Conservation (phyloP, 768 basidiomycete genomes). For the Tricholoma bakamatsutake region DNA sequence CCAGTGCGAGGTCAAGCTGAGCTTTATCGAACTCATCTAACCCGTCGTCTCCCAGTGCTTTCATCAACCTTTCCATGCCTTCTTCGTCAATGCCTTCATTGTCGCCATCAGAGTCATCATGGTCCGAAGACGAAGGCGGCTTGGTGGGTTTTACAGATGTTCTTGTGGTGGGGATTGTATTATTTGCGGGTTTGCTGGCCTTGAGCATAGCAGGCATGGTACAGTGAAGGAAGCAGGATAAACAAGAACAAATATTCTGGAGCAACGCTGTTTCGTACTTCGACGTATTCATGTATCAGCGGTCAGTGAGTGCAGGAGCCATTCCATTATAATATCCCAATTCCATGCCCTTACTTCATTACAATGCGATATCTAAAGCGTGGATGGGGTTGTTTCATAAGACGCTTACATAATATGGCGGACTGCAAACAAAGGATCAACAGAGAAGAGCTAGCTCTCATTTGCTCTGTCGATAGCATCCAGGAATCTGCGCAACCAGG, state of each 20-base stretch:
- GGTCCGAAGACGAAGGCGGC: background rate
- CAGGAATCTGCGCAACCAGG: constrained; percentile 8
- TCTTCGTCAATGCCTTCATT: constrained; percentile 49
- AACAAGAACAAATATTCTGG: background rate
- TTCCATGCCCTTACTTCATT: no score
- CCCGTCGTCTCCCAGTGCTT: constrained; percentile 57
- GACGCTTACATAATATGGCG: constrained; percentile 13
- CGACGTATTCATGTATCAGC: no score
- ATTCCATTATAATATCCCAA: no score
- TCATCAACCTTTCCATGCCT: constrained; percentile 53
- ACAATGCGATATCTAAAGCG: no score
- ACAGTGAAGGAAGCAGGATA: background rate
- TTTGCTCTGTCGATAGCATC: constrained; percentile 6
- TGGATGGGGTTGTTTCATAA: background rate
- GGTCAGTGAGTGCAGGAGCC: no score
- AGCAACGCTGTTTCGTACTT: background rate
- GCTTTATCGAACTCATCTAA: constrained; percentile 60
- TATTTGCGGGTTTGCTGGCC: background rate
- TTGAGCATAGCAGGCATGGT: background rate
- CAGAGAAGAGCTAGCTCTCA: constrained; percentile 26
- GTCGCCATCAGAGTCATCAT: constrained; percentile 20
- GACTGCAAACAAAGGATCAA: constrained; percentile 35
- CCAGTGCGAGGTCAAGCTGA: constrained; percentile 41
- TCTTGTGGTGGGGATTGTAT: background rate
- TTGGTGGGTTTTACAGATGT: constrained; percentile 1